Conservation (phyloP, 306 rosid genomes). For the Trichosanthes cucumerina region DNA sequence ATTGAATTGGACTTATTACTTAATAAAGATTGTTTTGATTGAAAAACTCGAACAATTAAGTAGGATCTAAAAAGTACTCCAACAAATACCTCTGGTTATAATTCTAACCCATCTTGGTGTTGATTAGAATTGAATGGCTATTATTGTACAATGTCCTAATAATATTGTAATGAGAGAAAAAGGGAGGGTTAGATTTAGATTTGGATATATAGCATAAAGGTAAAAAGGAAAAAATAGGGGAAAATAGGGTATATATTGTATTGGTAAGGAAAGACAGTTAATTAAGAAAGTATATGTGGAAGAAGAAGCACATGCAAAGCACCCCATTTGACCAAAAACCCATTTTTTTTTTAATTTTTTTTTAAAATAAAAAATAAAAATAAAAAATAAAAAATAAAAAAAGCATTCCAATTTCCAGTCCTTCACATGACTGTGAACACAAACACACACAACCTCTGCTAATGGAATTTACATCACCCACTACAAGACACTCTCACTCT, state of each 20-base stretch:
- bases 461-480: slow-evolving; percentile 27
- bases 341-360: too few relatives aligned
- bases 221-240: too few relatives aligned
- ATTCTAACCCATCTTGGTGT: too few relatives aligned
- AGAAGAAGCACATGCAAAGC: slow-evolving; percentile 62
- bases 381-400: slow-evolving; percentile 41
- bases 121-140: too few relatives aligned
- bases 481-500: slow-evolving; percentile 34
- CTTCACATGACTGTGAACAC: slow-evolving; percentile 65
- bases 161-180: background rate
- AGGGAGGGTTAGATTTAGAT: background rate
- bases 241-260: background rate
- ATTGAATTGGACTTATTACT: too few relatives aligned
- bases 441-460: slow-evolving; percentile 21
- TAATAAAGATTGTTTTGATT: too few relatives aligned
- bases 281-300: background rate
- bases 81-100: too few relatives aligned
- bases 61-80: too few relatives aligned
- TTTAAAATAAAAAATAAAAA: slow-evolving; percentile 41
- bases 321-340: slow-evolving; percentile 57
- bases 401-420: slow-evolving; percentile 26
- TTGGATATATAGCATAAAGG: background rate
- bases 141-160: too few relatives aligned
- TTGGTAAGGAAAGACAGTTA: slow-evolving; percentile 2
- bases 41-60: too few relatives aligned